Conservation (phyloP, 208 protist species). For the Leishmania guyanensis region DNA sequence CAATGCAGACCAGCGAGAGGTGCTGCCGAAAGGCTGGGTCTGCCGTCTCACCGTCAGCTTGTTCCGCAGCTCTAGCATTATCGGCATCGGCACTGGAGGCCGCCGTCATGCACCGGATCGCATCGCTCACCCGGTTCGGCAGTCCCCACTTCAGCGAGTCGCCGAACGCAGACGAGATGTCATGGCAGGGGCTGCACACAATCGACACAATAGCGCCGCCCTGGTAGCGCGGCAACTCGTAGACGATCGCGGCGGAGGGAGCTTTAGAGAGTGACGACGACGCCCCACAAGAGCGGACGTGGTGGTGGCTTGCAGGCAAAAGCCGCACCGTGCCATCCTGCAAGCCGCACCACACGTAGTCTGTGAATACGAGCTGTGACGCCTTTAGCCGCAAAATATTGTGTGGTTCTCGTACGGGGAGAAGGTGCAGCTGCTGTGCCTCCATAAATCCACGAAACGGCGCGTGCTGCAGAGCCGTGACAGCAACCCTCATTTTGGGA, state of each 20-base stretch:
- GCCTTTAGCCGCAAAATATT: slow-evolving; percentile 69
- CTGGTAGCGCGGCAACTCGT: slow-evolving; percentile 88
- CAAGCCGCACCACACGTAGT: slow-evolving; percentile 91
- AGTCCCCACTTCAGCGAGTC: slow-evolving; percentile 21
- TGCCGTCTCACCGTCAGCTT: background rate
- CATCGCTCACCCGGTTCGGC: slow-evolving; percentile 62
- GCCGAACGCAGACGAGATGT: slow-evolving; percentile 32
- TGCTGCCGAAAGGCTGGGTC: slow-evolving; percentile 46
- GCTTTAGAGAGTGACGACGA: slow-evolving; percentile 53
- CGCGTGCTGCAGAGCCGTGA: slow-evolving; percentile 72
- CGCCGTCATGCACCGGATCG: slow-evolving; percentile 44
- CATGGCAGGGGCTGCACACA: slow-evolving; percentile 73
- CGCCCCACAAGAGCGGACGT: slow-evolving; percentile 52
- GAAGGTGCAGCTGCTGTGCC: slow-evolving; percentile 46
- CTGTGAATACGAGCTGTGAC: slow-evolving; percentile 64
- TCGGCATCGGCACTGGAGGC: slow-evolving; percentile 3
- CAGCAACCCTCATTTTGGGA: slow-evolving; percentile 66
- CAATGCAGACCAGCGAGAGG: slow-evolving; percentile 82
- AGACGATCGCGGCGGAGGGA: slow-evolving; percentile 67
- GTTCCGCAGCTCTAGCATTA: background rate
- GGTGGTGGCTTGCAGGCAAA: slow-evolving; percentile 57
- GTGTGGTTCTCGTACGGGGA: slow-evolving; percentile 61
- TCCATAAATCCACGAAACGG: slow-evolving; percentile 84
- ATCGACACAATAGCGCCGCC: slow-evolving; percentile 69
- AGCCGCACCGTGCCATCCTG: slow-evolving; percentile 84